These are phyloP conservation scores for Elsinoe fawcettii DNA, from an alignment of 2,329 filamentous ascomycete genomes.

Conservation along the genomic window DNA sequence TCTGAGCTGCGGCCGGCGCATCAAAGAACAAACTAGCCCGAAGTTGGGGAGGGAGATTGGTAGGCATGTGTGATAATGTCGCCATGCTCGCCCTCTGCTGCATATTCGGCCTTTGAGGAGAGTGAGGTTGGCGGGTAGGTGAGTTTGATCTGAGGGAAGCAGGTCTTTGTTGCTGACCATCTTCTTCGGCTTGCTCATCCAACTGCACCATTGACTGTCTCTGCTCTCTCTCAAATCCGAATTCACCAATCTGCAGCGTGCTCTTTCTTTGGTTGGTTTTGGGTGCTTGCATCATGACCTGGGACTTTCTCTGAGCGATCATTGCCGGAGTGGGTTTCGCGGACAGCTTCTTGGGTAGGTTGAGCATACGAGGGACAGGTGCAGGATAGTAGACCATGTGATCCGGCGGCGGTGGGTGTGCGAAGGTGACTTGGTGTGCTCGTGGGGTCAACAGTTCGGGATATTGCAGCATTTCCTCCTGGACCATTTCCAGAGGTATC, in stretches of 20 bases:
- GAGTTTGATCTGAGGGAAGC: conserved; percentile 5
- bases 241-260: conserved; percentile 28
- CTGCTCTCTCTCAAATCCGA: conserved; percentile 16
- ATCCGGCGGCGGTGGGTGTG: conserved; percentile 56
- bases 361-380: conserved; percentile 86
- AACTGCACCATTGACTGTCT: background rate
- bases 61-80: conserved; percentile 27
- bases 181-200: background rate
- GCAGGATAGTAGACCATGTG: conserved; percentile 94
- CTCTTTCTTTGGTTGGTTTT: conserved; percentile 47
- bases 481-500: conserved; percentile 17
- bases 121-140: background rate
- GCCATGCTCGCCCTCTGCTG: conserved; percentile 18
- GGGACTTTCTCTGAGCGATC: conserved; percentile 63
- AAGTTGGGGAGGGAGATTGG: conserved; percentile 68
- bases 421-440: conserved; percentile 48
- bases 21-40: conserved; percentile 92
- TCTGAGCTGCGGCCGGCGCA: conserved; percentile 37
- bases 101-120: conserved; percentile 3
- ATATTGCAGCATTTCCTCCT: conserved; percentile 6
- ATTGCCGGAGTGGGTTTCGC: conserved; percentile 58
- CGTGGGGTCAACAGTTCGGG: conserved; percentile 25
- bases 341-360: conserved; percentile 80
- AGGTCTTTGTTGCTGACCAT: background rate
- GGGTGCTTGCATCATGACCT: conserved; percentile 60